Base-by-base conservation (phyloP, 2,329 filamentous ascomycete genomes). In the Xylaria sp. region DNA sequence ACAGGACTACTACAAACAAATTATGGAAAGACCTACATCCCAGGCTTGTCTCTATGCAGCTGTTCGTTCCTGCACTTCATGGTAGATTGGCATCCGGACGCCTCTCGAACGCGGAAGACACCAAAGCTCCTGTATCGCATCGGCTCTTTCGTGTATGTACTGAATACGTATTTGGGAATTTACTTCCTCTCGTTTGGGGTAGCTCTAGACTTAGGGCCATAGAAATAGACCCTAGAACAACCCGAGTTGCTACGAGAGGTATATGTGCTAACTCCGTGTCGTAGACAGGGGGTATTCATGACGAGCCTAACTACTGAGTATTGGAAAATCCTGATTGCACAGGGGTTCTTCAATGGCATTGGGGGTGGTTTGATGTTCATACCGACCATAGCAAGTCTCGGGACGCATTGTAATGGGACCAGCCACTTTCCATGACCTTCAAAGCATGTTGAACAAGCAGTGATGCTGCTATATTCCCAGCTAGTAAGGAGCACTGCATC, bases 11-110 rank as follows among this genome's bases (percentile, higher is more conserved):
- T 61, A 63, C 50, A 59, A 54, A 42, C 47, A 56, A 18, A 52
- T 47, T 7, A 29, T 54, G 42, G 7, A 47, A 34, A 21, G 51
- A 2, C 52, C 55, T 6, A 45, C 52, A 8, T 79, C 77, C 40
- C 62, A 72, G 78, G 76, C 78, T 83, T 50, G 79, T 79, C 46
- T 78, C 79, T 1, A 66, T 80, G 19, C 77, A 81, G 50, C 75
- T 77, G 3, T 81, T 82, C 61, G 3, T 81, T 82, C 61, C 73
- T 84, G 19, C 71, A 83, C 18, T 76, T 82, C 65, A 69, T 80
- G 38, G 66, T 79, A 78, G 79, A 9, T 73, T 80, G 54, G 64
- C 80, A 8, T 76, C 78, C 18, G 81, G 80, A 6, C 79, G 79
- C 2, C 61, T 83, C 13, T 82, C 80, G 56, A 80, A 83, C 67